Evolutionary conservation across 1,284 basidiomycete genomes (phyloP).

Genomic region (Cryptococcus jaspeensis): DNA sequence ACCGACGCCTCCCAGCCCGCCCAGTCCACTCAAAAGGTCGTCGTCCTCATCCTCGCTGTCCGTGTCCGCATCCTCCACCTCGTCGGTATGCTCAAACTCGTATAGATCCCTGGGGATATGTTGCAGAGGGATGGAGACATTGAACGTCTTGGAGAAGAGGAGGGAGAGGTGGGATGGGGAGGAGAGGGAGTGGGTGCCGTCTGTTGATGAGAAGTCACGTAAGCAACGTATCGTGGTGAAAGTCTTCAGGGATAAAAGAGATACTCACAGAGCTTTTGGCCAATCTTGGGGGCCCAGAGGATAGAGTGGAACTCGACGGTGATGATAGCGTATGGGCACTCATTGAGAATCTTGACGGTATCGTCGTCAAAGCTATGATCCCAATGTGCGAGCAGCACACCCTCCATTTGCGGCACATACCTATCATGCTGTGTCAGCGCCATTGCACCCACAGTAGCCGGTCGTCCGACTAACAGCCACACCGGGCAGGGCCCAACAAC

Average conservation of each 20-base stretch:
- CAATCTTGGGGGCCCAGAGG: constrained; percentile 84
- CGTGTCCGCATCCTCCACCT: constrained; percentile 30
- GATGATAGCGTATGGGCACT: constrained; percentile 82
- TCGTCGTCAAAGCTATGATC: constrained; percentile 68
- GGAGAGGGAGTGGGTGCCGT: constrained; percentile 80
- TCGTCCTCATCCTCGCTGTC: constrained; percentile 42
- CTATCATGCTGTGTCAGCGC: constrained; percentile 53
- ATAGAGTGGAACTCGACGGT: constrained; percentile 76
- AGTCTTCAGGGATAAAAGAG: neutral
- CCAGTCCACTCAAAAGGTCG: constrained; percentile 5
- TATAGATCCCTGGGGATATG: constrained; percentile 81
- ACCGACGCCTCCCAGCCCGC: constrained; percentile 15
- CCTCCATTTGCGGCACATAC: constrained; percentile 81
- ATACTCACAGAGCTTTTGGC: constrained; percentile 74
- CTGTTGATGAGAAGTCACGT: constrained; percentile 51
- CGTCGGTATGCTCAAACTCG: constrained; percentile 74
- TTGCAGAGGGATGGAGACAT: constrained; percentile 89
- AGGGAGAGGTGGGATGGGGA: constrained; percentile 94
- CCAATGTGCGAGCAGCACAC: constrained; percentile 84
- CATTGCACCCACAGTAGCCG: neutral
- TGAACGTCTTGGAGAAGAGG: constrained; percentile 91
- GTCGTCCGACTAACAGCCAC: neutral
- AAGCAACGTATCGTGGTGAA: neutral
- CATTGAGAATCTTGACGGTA: constrained; percentile 70
- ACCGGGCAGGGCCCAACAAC: neutral